Evolutionary conservation across 768 basidiomycete species (phyloP).

Genomic region (Boletus edulis): DNA sequence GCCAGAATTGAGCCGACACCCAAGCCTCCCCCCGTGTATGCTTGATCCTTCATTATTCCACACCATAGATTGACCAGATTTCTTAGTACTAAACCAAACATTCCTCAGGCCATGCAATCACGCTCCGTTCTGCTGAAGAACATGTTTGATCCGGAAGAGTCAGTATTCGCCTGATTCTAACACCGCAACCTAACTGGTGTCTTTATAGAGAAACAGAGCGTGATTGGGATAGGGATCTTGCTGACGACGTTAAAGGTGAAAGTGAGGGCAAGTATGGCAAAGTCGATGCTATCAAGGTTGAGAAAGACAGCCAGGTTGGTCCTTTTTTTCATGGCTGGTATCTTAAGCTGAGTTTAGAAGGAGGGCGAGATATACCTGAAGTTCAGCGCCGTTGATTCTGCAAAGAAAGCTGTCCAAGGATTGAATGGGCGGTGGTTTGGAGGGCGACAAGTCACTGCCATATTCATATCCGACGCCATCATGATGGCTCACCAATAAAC

Average conservation of each 20-base stretch:
- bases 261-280: slow-evolving; percentile 87
- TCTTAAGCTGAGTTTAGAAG: slow-evolving; percentile 11
- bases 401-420: slow-evolving; percentile 82
- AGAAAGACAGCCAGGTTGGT: slow-evolving; percentile 88
- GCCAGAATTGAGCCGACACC: slow-evolving; percentile 82
- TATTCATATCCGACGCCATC: slow-evolving; percentile 90
- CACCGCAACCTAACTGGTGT: slow-evolving; percentile 3
- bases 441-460: slow-evolving; percentile 82
- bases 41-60: slow-evolving; percentile 4
- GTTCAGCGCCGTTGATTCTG: slow-evolving; percentile 75
- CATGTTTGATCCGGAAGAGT: slow-evolving; percentile 99
- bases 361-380: slow-evolving; percentile 98
- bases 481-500: slow-evolving; percentile 85
- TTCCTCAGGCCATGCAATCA: slow-evolving; percentile 86
- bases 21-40: slow-evolving; percentile 63
- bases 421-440: slow-evolving; percentile 98
- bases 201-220: slow-evolving; percentile 81
- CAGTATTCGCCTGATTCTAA: slow-evolving; percentile 28
- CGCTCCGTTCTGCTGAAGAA: slow-evolving; percentile 86
- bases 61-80: slow-evolving; percentile 11
- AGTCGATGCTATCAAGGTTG: slow-evolving; percentile 87
- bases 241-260: slow-evolving; percentile 94
- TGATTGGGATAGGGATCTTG: slow-evolving; percentile 96
- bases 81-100: slow-evolving; percentile 67
- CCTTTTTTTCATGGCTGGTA: neutral